A percentile compares a stretch with the other conserved stretches of the same genome.
These are phyloP conservation scores for Boletus subcaerulescens DNA, from an alignment of 768 basidiomycete genomes.

Conservation along the genomic window DNA sequence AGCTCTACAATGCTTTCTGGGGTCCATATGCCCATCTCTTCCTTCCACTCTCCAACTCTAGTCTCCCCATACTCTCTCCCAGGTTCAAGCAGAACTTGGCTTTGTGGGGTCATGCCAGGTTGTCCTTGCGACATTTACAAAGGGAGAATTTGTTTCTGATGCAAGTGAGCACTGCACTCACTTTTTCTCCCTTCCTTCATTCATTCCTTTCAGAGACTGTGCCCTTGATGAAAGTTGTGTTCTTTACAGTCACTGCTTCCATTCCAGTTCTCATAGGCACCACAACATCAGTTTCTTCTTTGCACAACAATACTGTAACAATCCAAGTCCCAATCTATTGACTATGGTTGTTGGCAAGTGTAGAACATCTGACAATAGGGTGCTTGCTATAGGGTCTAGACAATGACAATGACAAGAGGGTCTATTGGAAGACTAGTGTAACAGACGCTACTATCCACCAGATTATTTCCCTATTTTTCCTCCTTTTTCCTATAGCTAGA, in stretches of 20 bases:
- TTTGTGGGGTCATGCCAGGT: slow-evolving; percentile 63
- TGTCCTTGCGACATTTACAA: slow-evolving; percentile 83
- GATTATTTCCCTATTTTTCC: too few species aligned
- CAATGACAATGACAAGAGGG: too few species aligned
- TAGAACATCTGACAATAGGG: too few species aligned
- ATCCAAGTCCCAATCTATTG: too few species aligned
- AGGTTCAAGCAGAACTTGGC: slow-evolving; percentile 59
- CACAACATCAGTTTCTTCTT: slow-evolving; percentile 95
- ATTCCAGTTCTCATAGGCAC: slow-evolving; percentile 76
- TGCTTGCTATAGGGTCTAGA: too few species aligned
- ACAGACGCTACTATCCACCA: too few species aligned
- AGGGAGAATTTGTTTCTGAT: slow-evolving; percentile 90
- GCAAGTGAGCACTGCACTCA: slow-evolving; percentile 65
- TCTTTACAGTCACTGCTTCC: slow-evolving; percentile 86
- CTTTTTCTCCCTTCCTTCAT: not conserved
- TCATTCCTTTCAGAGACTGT: slow-evolving; percentile 65
- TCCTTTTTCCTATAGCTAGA: too few species aligned
- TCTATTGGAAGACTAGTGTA: too few species aligned
- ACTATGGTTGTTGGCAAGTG: too few species aligned
- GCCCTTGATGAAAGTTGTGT: slow-evolving; percentile 88
- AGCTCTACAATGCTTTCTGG: slow-evolving; percentile 82
- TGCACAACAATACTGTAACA: slow-evolving; percentile 85
- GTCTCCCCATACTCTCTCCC: slow-evolving; percentile 66
- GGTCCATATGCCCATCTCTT: slow-evolving; percentile 52
- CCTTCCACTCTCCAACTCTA: slow-evolving; percentile 60